Evolutionary conservation across 1,284 basidiomycete genomes (phyloP), one percentile per base, ranked within the genome.

Genomic region (Ustilago loliicola): DNA sequence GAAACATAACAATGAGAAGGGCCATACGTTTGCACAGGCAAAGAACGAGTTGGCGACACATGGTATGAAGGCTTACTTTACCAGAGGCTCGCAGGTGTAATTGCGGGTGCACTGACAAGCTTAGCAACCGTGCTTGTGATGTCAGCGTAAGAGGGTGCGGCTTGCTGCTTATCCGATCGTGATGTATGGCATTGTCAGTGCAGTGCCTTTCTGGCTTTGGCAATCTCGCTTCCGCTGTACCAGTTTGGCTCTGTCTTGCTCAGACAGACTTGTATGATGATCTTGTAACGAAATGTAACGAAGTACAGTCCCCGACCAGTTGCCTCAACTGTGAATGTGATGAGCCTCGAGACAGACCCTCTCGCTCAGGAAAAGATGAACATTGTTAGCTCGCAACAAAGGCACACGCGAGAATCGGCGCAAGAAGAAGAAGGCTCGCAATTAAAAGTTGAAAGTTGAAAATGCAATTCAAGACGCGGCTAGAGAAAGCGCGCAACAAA

Each of bases 51-150:
- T 96, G 59, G 92, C 94, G 3, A 90, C 90, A 42, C 93, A 95
- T 79, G 94, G 94, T 42, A 93, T 94, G 73, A 93, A 92, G 87
- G 91, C 93, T 36, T 95, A 95, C 87, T 94, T 95, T 53, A 72
- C 74, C 17, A 61, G 74, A 23, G 69, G 69, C 13, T 66, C 66
- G 40, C 66, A 72, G 59, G 70, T 77, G n/a, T 72, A 36, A 38
- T 32, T 7, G n/a, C n/a, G 23, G 19, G 17, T 6, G n/a, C 19
- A 25, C 13, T 48, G n/a, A 10, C 23, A 8, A 34, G 38, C 4
- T 40, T 40, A n/a, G 6, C 9, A n/a, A 10, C 36, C 3, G 17
- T 10, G 36, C 8, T 45, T 21, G 42, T 45, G 21, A 45, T 45
- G 42, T n/a, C 42, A 45, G 42, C n/a, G n/a, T 45, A 11, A 45